A percentile compares a stretch with the other conserved stretches of the same genome.
Conservation (phyloP, 1,139 yeast species). For the Suhomyces bolitotheri region DNA sequence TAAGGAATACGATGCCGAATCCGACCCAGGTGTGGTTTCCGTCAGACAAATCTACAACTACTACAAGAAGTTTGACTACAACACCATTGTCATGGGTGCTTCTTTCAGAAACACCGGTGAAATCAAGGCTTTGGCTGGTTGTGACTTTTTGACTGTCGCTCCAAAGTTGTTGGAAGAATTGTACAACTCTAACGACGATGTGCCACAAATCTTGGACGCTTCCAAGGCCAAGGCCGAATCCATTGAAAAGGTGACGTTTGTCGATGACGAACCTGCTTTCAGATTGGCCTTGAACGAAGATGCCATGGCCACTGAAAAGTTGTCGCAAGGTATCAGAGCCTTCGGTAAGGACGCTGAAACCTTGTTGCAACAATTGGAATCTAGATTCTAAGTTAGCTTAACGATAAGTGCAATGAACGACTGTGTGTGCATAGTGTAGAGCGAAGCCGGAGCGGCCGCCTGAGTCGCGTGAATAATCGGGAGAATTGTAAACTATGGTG, state of each 20-base stretch:
- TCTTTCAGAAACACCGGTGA: slow-evolving; percentile 98
- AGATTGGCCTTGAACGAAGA: slow-evolving; percentile 92
- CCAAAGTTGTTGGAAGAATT: slow-evolving; percentile 92
- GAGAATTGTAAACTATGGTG: no score
- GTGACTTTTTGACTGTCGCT: slow-evolving; percentile 93
- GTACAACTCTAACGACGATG: slow-evolving; percentile 69
- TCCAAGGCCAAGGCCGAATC: slow-evolving; percentile 54
- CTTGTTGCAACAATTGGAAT: slow-evolving; percentile 74
- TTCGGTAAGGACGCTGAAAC: slow-evolving; percentile 94
- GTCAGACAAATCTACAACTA: slow-evolving; percentile 90
- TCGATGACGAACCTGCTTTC: slow-evolving; percentile 87
- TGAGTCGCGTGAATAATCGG: background rate
- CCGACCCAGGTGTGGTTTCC: slow-evolving; percentile 95
- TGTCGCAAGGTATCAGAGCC: slow-evolving; percentile 95
- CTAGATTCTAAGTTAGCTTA: slow-evolving; percentile 48
- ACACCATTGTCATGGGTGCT: slow-evolving; percentile 99
- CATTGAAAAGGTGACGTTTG: slow-evolving; percentile 71
- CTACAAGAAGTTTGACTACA: slow-evolving; percentile 95
- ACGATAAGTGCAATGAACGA: background rate
- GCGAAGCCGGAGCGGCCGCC: background rate
- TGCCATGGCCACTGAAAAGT: slow-evolving; percentile 98
- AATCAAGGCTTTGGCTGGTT: slow-evolving; percentile 96
- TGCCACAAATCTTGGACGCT: slow-evolving; percentile 79
- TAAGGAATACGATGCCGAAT: slow-evolving; percentile 73
- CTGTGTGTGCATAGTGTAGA: background rate